Conservation (phyloP, 805 yeast genomes). For the Candida cerambycidarum region DNA sequence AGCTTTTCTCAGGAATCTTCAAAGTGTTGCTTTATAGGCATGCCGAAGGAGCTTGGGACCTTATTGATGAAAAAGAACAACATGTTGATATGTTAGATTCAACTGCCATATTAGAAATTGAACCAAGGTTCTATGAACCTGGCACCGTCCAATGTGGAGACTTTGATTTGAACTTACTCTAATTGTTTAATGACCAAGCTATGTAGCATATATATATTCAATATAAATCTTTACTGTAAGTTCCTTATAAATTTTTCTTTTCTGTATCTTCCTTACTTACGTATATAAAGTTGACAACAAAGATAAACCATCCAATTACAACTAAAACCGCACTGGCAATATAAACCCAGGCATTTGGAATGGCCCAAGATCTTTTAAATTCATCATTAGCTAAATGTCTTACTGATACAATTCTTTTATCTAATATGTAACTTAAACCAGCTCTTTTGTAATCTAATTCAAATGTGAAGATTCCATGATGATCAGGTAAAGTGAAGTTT, state of each 20-base stretch:
- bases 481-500: constrained; percentile 81
- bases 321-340: constrained; percentile 70
- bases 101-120: constrained; percentile 2
- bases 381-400: constrained; percentile 96
- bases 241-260: constrained; percentile 30
- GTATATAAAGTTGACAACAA: constrained; percentile 64
- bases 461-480: constrained; percentile 94
- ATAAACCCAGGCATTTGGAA: constrained; percentile 92
- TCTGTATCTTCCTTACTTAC: constrained; percentile 28
- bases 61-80: constrained; percentile 1
- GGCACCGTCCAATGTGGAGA: constrained; percentile 4
- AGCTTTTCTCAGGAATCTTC: constrained; percentile 5
- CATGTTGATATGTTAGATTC: constrained; percentile 6
- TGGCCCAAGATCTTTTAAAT: constrained; percentile 88
- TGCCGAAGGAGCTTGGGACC: constrained; percentile 2
- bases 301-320: constrained; percentile 71
- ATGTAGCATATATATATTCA: no score
- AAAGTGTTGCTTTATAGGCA: not conserved
- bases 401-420: constrained; percentile 71
- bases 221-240: no score
- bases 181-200: not conserved
- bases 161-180: constrained; percentile 2
- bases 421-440: constrained; percentile 69
- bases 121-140: constrained; percentile 3
- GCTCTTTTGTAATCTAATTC: constrained; percentile 72